Conservation (phyloP, 371 early-diverging fungal genomes). For the Zychaea mexicana region DNA sequence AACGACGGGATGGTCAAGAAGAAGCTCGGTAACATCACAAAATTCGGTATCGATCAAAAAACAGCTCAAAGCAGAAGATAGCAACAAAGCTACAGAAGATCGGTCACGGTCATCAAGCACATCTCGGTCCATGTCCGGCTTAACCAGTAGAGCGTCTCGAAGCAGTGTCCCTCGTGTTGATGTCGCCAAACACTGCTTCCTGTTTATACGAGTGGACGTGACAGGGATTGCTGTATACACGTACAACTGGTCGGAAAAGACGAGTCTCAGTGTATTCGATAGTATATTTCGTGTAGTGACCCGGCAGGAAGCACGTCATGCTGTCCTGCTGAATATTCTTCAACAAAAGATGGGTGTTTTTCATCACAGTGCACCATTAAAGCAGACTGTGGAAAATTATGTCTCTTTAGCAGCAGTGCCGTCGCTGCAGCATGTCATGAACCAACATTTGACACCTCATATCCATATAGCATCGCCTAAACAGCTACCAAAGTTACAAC, state of each 20-base stretch:
- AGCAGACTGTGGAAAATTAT: slow-evolving; percentile 23
- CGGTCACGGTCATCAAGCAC: slow-evolving; percentile 34
- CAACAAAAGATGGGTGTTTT: slow-evolving; percentile 77
- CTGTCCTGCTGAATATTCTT: slow-evolving; percentile 59
- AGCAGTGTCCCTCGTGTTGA: slow-evolving; percentile 13
- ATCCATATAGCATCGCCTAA: slow-evolving; percentile 30
- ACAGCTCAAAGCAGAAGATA: neutral
- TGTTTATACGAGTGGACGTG: slow-evolving; percentile 63
- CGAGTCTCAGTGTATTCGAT: slow-evolving; percentile 61
- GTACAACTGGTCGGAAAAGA: slow-evolving; percentile 70
- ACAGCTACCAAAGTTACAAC: slow-evolving; percentile 9
- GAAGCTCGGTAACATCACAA: slow-evolving; percentile 35
- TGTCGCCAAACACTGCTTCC: slow-evolving; percentile 58
- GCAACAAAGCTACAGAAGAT: slow-evolving; percentile 12
- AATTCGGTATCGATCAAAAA: neutral
- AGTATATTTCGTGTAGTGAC: slow-evolving; percentile 28
- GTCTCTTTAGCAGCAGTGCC: neutral
- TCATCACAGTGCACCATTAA: slow-evolving; percentile 51
- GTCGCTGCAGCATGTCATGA: slow-evolving; percentile 7
- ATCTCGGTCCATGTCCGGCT: slow-evolving; percentile 23
- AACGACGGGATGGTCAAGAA: slow-evolving; percentile 25
- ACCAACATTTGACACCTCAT: slow-evolving; percentile 19
- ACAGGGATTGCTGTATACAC: slow-evolving; percentile 62
- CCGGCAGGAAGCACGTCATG: slow-evolving; percentile 60
- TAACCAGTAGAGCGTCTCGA: neutral